These are phyloP conservation scores for Datura wrightii DNA, from an alignment of 257 asterid genomes.

Conservation along the genomic window DNA sequence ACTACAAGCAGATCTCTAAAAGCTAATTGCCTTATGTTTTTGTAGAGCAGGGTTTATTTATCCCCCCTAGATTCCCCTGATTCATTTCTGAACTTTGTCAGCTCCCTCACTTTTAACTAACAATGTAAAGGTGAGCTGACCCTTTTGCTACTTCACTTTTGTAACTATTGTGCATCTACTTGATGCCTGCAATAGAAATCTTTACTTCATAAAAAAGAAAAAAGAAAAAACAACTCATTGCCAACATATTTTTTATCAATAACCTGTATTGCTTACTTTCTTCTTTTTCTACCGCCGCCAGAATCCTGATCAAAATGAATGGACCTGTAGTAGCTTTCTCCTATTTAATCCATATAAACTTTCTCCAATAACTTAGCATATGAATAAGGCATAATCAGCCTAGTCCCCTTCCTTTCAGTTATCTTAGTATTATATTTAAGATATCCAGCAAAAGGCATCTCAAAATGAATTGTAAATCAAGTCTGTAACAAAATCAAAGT, in stretches of 20 bases:
- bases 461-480: background rate
- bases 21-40: too few species aligned
- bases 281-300: background rate
- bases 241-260: background rate
- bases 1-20: too few species aligned
- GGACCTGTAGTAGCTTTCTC: background rate
- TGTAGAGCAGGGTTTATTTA: too few species aligned
- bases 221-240: background rate
- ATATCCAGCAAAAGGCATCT: background rate
- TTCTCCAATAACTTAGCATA: background rate
- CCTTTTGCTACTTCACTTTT: too few species aligned
- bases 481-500: background rate
- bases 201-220: too few species aligned
- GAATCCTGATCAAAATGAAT: slow-evolving; percentile 4
- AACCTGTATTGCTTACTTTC: background rate
- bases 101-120: too few species aligned
- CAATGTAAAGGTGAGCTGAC: too few species aligned
- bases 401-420: background rate
- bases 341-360: background rate
- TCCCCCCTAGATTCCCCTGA: too few species aligned
- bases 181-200: too few species aligned
- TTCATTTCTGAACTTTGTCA: too few species aligned
- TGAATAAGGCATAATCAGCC: background rate
- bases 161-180: too few species aligned
- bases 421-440: background rate